These are phyloP conservation scores for sunflower (Helianthus annuus) DNA, from an alignment of 129 eudicot genomes.

Conservation along the genomic window HanXRQr2.0-SUNRISE NC_035442.2:19903517-19904016, in stretches of 20 bases:
- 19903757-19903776: conserved; percentile 15
- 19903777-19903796: conserved; percentile 24
- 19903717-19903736: conserved; percentile 24
- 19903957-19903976: conserved; percentile 27
- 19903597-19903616: conserved; percentile 43
- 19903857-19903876: conserved; percentile 31
- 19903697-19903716: conserved; percentile 22
- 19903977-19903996: conserved; percentile 36
- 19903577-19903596: conserved; percentile 40
- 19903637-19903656: conserved; percentile 18
- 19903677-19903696: conserved; percentile 21
- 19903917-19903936: conserved; percentile 30
- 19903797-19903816: conserved; percentile 24
- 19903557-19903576: conserved; percentile 41
- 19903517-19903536: conserved; percentile 93
- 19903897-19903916: conserved; percentile 32
- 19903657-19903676: conserved; percentile 24
- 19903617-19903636: conserved; percentile 21
- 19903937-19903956: conserved; percentile 24
- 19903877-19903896: conserved; percentile 24
- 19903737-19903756: conserved; percentile 30
- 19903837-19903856: conserved; percentile 23
- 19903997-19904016: conserved; percentile 25
- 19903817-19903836: conserved; percentile 31
- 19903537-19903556: conserved; percentile 88